phyloP scores from a whole-genome alignment of 345 rosid species.

The Salix purpurea region DNA sequence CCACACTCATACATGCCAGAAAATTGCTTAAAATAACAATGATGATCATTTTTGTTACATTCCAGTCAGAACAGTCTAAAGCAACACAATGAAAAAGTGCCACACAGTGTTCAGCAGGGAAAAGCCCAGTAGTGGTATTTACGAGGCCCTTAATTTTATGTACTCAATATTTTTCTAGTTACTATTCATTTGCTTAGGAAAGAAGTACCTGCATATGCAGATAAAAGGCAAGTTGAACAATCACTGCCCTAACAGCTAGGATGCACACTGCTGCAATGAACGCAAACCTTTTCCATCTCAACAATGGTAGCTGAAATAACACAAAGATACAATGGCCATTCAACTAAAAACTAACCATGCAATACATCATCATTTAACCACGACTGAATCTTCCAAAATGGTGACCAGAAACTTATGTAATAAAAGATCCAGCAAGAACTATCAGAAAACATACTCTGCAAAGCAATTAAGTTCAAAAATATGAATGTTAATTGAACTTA shows the following conservation, averaged over 20 bases:
- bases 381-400: background rate
- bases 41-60: background rate
- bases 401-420: background rate
- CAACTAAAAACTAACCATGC: background rate
- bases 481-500: background rate
- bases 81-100: background rate
- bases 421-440: too few species aligned
- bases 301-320: conserved; percentile 65
- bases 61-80: background rate
- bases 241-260: conserved; percentile 84
- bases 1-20: background rate
- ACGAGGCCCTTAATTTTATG: background rate
- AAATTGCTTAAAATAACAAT: background rate
- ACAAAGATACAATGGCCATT: conserved; percentile 1
- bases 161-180: too few species aligned
- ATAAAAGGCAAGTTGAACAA: conserved; percentile 88
- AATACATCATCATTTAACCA: background rate
- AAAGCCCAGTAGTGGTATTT: background rate
- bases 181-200: background rate
- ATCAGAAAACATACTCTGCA: too few species aligned
- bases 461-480: background rate
- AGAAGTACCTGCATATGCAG: conserved; percentile 74
- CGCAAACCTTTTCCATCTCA: conserved; percentile 95
- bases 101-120: background rate
- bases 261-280: conserved; percentile 93